Base-by-base conservation (phyloP, 2,329 filamentous ascomycete genomes). In the Diaporthe ilicicola region DNA sequence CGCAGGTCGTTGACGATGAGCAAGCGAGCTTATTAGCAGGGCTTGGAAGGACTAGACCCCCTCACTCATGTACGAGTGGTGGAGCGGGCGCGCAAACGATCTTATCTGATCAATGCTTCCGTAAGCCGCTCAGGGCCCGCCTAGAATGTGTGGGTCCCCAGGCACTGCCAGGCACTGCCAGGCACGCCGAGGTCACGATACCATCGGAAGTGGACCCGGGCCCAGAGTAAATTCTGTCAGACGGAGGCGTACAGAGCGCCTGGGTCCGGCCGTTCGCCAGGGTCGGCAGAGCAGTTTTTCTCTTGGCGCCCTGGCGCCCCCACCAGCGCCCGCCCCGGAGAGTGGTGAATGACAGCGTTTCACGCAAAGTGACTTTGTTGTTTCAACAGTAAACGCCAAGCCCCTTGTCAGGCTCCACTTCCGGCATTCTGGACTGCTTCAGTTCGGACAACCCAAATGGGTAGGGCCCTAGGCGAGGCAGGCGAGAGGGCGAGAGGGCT, bases 371-470 rank as follows among this genome's bases (percentile, higher is more conserved):
- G 59, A 29, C 29, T 64, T 64, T 50, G 50, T 64, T 64, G 50
- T 64, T 64, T 64, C 44, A 64, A 64, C 59, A 50, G 42, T 29
- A 64, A 50, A 64, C 59, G 59, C 59, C 59, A 50, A 37, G 59
- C 7, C n/a, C 29, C 19, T 3, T 39, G 27, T 15, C 19, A 22
- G 12, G 42, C 37, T 44, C 59, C 59, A 62, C 42, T 15, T 15
- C 3, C 1, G 24, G 59, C 44, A 37, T 48, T 62, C 59, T 62
- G 27, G n/a, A 50, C n/a, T 50, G 59, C 59, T 37, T 59, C 54
- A n/a, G n/a, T n/a, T n/a, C n/a, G n/a, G n/a, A 19, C 44, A 19
- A 42, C 29, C n/a, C 19, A 7, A 27, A 8, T 24, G 19, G 42
- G 37, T 22, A 48, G 19, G 56, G 19, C 42, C 13, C 13, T 5